A percentile compares a stretch with the other conserved stretches of the same genome.
phyloP scores from a whole-genome alignment of 2,329 filamentous ascomycete genomes.

The Colletotrichum sp. region DNA sequence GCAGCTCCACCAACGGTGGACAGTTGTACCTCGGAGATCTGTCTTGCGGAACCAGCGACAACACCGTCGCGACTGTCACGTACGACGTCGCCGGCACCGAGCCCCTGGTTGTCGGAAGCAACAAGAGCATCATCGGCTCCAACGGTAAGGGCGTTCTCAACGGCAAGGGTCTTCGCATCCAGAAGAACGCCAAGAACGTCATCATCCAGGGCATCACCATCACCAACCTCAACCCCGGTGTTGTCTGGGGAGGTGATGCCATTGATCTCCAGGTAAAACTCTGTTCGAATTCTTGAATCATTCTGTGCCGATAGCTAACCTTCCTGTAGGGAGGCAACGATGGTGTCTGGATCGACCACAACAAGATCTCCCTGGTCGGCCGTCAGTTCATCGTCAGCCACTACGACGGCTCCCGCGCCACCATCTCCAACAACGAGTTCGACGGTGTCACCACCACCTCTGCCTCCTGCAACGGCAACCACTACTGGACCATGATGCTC shows the following conservation, averaged over 20 bases:
- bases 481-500: conserved; percentile 38
- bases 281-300: neutral
- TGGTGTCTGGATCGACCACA: conserved; percentile 38
- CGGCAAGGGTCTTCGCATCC: conserved; percentile 49
- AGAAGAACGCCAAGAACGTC: conserved; percentile 49
- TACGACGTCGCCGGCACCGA: conserved; percentile 30
- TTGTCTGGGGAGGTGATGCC: conserved; percentile 44
- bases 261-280: conserved; percentile 21
- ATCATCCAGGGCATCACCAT: conserved; percentile 57
- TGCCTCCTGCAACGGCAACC: conserved; percentile 32
- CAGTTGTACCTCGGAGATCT: conserved; percentile 23
- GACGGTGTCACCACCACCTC: conserved; percentile 39
- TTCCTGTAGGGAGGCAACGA: conserved; percentile 30
- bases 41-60: conserved; percentile 10
- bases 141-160: conserved; percentile 30
- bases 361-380: conserved; percentile 44
- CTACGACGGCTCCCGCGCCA: conserved; percentile 36
- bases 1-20: conserved; percentile 26
- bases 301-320: neutral
- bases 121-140: conserved; percentile 31
- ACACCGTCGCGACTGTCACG: conserved; percentile 28
- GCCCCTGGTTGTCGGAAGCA: conserved; percentile 28
- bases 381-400: conserved; percentile 43
- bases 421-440: conserved; percentile 43
- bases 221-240: conserved; percentile 45